Base-by-base conservation (phyloP, 2,329 filamentous ascomycete genomes). In the Colletotrichum acutatum region DNA sequence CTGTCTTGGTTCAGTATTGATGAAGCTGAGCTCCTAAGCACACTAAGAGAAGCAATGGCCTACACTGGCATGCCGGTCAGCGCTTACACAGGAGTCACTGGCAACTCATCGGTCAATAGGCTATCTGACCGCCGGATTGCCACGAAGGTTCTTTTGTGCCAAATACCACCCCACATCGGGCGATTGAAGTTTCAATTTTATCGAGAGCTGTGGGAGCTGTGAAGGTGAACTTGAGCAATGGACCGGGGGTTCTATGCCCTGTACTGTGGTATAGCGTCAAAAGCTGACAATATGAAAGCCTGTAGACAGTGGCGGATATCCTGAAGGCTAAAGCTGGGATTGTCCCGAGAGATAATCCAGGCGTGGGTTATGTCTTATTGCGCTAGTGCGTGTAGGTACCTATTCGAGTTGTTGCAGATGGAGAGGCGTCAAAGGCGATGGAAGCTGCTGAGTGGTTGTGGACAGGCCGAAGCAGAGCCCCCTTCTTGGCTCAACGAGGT, bases 401-500 rank as follows among this genome's bases (percentile, higher is more conserved):
- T n/a, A 42, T 42, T 42, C 37, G 5, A 42, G 37, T 16, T 7
- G 63, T 53, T 30, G 62, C n/a, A 46, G 24, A 60, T 16, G 63
- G 8, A 54, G 49, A 57, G 30, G 57, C 24, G 46, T 30, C 12
- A 49, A 8, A 24, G 19, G 68, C 6, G 16, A 34, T 57, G 46
- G 56, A 46, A 56, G 32, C 28, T n/a, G 49, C 9, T 46, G 52
- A 58, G 24, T 58, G 42, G 42, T 4, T n/a, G 42, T n/a, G 53
- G 52, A 42, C 30, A 53, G 32, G 42, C 69, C 30, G 30, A 59
- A 30, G 69, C 56, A 71, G 54, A 69, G 30, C 65, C 64, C 60
- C 49, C 69, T 53, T 72, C 49, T 72, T 68, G 69, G 65, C 69
- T 52, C 69, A 19, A 58, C 49, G 34, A 54, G 53, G 34, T 24